Evolutionary conservation across 129 eudicot species (phyloP).

Genomic region (Chrysanthemum seticuspe): DNA sequence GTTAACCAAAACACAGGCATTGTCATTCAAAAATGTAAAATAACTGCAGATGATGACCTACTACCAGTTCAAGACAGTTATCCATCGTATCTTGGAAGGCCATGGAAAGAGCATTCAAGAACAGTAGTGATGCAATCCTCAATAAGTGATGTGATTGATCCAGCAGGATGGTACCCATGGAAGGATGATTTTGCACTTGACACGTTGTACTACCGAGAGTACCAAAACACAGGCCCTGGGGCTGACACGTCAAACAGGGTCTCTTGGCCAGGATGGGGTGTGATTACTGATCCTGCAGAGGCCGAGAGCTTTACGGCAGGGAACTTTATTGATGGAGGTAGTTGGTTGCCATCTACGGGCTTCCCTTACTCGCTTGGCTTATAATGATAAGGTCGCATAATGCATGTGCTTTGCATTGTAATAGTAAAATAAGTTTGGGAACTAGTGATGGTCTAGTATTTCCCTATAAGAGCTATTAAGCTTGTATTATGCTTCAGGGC

Average conservation of each 20-base stretch:
- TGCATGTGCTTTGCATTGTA: too few relatives aligned
- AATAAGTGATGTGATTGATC: conserved; percentile 52
- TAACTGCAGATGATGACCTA: conserved; percentile 40
- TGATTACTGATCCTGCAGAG: conserved; percentile 27
- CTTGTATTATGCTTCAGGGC: too few relatives aligned
- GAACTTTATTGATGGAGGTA: conserved; percentile 41
- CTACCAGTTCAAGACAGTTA: conserved; percentile 22
- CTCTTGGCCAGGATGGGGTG: conserved; percentile 56
- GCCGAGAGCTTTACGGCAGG: conserved; percentile 45
- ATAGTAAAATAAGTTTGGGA: too few relatives aligned
- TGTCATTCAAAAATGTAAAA: conserved; percentile 55
- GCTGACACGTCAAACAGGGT: conserved; percentile 46
- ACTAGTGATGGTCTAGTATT: too few relatives aligned
- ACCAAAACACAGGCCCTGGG: conserved; percentile 53
- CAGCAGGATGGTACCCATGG: conserved; percentile 68
- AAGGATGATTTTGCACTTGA: conserved; percentile 37
- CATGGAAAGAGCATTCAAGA: conserved; percentile 53
- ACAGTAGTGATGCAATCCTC: conserved; percentile 49
- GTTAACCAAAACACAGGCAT: conserved; percentile 38
- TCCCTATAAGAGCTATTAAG: too few relatives aligned
- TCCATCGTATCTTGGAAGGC: conserved; percentile 51
- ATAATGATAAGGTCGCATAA: neutral
- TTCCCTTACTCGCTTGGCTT: conserved; percentile 26
- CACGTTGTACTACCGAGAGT: conserved; percentile 51
- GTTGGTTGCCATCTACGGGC: conserved; percentile 46